phyloP scores from a whole-genome alignment of 495 filamentous ascomycete species.

The Daldinia loculata region DNA sequence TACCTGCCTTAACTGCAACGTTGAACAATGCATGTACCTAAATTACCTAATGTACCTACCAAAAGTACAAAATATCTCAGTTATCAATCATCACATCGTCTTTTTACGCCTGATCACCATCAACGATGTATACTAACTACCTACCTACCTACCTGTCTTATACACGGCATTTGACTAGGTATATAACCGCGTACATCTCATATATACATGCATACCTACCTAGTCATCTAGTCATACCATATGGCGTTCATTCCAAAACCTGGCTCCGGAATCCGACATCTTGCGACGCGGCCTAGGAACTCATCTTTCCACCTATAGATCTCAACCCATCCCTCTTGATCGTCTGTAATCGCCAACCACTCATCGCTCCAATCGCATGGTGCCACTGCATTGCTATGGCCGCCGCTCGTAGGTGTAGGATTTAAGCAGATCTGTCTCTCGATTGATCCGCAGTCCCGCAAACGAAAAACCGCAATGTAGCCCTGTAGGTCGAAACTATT shows the following conservation, averaged over 20 bases:
- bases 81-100: too few relatives aligned
- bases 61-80: too few relatives aligned
- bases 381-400: slow-evolving; percentile 83
- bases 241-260: slow-evolving; percentile 92
- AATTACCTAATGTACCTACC: too few relatives aligned
- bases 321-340: slow-evolving; percentile 85
- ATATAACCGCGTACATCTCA: too few relatives aligned
- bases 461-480: slow-evolving; percentile 79
- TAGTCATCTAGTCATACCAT: slow-evolving; percentile 85
- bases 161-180: too few relatives aligned
- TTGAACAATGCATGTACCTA: too few relatives aligned
- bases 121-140: too few relatives aligned
- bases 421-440: slow-evolving; percentile 80
- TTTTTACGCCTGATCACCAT: too few relatives aligned
- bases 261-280: slow-evolving; percentile 76
- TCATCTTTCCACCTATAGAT: slow-evolving; percentile 85
- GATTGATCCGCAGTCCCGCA: slow-evolving; percentile 73
- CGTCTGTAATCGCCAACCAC: slow-evolving; percentile 84
- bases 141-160: too few relatives aligned
- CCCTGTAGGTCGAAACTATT: slow-evolving; percentile 79
- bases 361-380: slow-evolving; percentile 84
- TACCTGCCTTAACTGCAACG: too few relatives aligned
- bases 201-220: too few relatives aligned
- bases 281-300: slow-evolving; percentile 76
- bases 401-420: slow-evolving; percentile 84